phyloP scores from a whole-genome alignment of 73 alveolate species.

The Paramecium biaurelia region DNA sequence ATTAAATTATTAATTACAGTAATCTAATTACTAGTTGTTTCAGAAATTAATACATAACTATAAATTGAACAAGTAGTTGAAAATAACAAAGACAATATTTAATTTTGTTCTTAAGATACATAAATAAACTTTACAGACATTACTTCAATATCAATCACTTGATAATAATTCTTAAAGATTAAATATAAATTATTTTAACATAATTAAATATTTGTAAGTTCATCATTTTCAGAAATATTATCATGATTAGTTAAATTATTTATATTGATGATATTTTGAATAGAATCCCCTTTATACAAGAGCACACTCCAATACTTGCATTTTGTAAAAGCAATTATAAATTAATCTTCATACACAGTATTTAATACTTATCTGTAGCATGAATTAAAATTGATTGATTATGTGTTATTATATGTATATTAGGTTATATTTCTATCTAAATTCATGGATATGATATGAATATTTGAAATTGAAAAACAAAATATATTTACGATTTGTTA shows the following conservation, averaged over 20 bases:
- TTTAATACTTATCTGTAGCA: neutral
- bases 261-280: neutral
- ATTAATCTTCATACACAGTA: neutral
- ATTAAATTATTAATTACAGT: neutral
- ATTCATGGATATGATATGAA: too few species aligned
- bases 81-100: too few species aligned
- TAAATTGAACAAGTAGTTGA: neutral
- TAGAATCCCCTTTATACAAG: neutral
- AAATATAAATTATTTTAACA: neutral
- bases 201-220: neutral
- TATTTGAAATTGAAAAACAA: neutral
- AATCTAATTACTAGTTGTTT: neutral
- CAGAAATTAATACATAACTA: neutral
- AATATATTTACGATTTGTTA: neutral
- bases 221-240: neutral
- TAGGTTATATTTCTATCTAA: neutral
- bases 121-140: neutral
- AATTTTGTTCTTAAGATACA: neutral
- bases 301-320: neutral
- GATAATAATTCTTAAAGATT: neutral
- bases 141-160: neutral
- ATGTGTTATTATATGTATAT: neutral
- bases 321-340: neutral
- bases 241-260: neutral
- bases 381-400: too few species aligned